phyloP scores from a whole-genome alignment of 2,329 filamentous ascomycete species.

The Phaeosphaeria sp. region DNA sequence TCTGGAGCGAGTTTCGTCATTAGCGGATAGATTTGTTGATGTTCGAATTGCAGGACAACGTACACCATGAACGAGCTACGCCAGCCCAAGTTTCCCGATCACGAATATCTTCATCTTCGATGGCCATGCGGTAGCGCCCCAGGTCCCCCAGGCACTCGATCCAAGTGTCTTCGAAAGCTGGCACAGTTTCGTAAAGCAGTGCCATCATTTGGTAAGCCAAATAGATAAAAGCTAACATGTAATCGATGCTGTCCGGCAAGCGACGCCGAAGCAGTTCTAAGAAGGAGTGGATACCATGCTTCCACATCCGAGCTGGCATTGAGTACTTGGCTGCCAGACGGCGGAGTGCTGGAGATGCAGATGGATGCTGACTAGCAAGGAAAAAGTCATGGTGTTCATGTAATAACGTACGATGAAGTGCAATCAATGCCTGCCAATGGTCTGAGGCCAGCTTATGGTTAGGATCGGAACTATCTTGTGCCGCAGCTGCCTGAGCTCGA shows the following conservation, averaged over 20 bases:
- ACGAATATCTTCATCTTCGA: slow-evolving; percentile 79
- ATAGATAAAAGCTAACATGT: slow-evolving; percentile 92
- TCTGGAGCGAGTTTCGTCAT: slow-evolving; percentile 2
- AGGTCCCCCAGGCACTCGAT: slow-evolving; percentile 91
- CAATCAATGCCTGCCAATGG: slow-evolving; percentile 85
- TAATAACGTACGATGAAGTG: slow-evolving; percentile 78
- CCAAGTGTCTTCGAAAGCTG: slow-evolving; percentile 86
- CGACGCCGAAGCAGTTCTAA: slow-evolving; percentile 71
- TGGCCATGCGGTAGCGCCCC: slow-evolving; percentile 85
- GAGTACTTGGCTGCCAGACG: slow-evolving; percentile 79
- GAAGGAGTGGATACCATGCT: slow-evolving; percentile 87
- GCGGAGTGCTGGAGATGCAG: slow-evolving; percentile 70
- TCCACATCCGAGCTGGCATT: slow-evolving; percentile 95
- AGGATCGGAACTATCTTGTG: slow-evolving; percentile 57
- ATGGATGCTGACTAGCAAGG: slow-evolving; percentile 81
- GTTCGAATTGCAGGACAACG: slow-evolving; percentile 43
- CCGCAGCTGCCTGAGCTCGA: slow-evolving; percentile 62
- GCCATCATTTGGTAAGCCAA: slow-evolving; percentile 90
- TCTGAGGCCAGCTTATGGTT: slow-evolving; percentile 60
- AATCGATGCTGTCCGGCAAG: slow-evolving; percentile 78
- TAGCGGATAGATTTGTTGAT: neutral
- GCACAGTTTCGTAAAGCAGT: slow-evolving; percentile 82
- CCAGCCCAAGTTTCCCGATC: slow-evolving; percentile 83
- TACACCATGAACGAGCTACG: slow-evolving; percentile 79
- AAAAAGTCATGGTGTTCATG: slow-evolving; percentile 74